These are phyloP conservation scores for Tulasnella sp. DNA, from an alignment of 768 basidiomycete genomes.

Conservation along the genomic window DNA sequence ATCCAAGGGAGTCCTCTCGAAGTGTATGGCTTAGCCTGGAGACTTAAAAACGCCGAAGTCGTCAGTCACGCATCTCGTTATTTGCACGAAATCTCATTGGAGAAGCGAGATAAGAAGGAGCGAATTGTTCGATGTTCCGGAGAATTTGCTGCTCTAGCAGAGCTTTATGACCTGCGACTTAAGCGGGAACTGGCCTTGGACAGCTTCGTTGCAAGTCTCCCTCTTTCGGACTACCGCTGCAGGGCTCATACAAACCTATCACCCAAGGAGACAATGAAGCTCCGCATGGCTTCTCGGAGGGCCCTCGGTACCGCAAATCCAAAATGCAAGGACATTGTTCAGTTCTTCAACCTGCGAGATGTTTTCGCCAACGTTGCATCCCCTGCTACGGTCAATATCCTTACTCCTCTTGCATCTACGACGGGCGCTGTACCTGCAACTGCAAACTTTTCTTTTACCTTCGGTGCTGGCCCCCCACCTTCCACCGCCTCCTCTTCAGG, in stretches of 20 bases:
- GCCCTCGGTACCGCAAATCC: background rate
- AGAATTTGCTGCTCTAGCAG: background rate
- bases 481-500: no score
- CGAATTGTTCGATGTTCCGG: background rate
- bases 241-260: background rate
- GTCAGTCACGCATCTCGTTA: background rate
- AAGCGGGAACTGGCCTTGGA: background rate
- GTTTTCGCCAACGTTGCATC: background rate
- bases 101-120: background rate
- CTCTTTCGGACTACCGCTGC: background rate
- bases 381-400: no score
- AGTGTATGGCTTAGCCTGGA: conserved; percentile 15
- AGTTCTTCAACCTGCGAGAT: conserved; percentile 5
- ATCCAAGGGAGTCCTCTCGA: background rate
- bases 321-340: background rate
- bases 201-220: background rate
- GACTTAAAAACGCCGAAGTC: background rate
- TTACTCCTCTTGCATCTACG: no score
- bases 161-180: conserved; percentile 2
- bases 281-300: background rate
- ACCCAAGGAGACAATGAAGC: background rate
- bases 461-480: no score
- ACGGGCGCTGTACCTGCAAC: no score
- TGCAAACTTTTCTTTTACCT: no score
- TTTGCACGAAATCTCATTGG: background rate